Conservation (phyloP, 2,329 filamentous ascomycete species). For the Xylaria sp. region DNA sequence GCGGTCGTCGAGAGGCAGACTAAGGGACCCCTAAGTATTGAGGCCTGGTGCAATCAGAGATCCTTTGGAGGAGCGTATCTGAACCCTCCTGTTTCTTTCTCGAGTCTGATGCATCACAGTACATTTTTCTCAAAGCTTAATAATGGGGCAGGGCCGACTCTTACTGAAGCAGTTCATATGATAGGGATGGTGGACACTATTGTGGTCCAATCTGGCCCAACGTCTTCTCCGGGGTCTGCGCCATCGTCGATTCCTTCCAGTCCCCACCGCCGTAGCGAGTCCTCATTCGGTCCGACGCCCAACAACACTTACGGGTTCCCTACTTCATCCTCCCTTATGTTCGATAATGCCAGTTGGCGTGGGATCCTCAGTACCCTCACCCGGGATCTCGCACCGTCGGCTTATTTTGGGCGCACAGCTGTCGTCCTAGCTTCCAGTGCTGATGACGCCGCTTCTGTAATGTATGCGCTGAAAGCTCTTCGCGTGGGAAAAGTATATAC, state of each 20-base stretch:
- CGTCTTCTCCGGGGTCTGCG: conserved; percentile 57
- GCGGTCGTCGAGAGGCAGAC: conserved; percentile 77
- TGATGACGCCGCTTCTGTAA: conserved; percentile 79
- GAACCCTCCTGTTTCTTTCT: conserved; percentile 74
- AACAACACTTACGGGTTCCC: conserved; percentile 52
- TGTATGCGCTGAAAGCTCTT: conserved; percentile 82
- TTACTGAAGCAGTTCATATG: conserved; percentile 80
- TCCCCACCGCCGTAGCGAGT: conserved; percentile 54
- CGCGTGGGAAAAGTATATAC: conserved; percentile 84
- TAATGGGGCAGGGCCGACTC: conserved; percentile 62
- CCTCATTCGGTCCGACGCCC: conserved; percentile 26
- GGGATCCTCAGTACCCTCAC: conserved; percentile 85
- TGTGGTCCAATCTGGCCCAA: conserved; percentile 67
- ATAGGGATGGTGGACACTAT: conserved; percentile 88
- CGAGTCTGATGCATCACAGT: conserved; percentile 68
- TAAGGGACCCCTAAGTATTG: conserved; percentile 72
- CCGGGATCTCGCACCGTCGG: conserved; percentile 83
- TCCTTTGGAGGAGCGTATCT: conserved; percentile 86
- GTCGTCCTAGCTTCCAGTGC: conserved; percentile 79
- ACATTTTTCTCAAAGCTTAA: conserved; percentile 63
- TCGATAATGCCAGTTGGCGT: conserved; percentile 88
- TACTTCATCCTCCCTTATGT: conserved; percentile 69
- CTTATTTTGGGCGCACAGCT: conserved; percentile 79
- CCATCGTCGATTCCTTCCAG: conserved; percentile 62
- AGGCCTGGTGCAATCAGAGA: conserved; percentile 76